Evolutionary conservation across 257 asterid genomes (phyloP).

Genomic region (Leonotis leonurus): DNA sequence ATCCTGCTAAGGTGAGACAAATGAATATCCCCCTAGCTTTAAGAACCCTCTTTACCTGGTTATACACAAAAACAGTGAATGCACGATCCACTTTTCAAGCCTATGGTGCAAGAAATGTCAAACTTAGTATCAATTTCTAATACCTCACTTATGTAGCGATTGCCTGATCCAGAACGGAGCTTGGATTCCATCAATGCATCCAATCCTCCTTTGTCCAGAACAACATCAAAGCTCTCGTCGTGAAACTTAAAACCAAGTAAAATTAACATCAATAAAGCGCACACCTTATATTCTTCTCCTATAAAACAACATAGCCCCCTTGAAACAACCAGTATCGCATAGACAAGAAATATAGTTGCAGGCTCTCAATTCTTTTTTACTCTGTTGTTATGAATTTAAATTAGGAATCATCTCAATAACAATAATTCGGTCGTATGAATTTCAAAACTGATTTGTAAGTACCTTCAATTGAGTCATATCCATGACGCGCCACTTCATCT

Average conservation of each 20-base stretch:
- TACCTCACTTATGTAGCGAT: constrained; percentile 78
- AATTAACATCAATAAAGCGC: constrained; percentile 6
- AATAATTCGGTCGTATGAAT: too few relatives aligned
- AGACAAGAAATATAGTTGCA: too few relatives aligned
- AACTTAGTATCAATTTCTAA: not conserved
- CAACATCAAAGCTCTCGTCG: constrained; percentile 52
- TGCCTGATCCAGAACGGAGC: constrained; percentile 70
- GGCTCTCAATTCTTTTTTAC: too few relatives aligned
- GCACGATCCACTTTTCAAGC: constrained; percentile 8
- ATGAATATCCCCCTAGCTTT: constrained; percentile 68
- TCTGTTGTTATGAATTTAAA: too few relatives aligned
- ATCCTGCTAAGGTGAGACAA: constrained; percentile 89
- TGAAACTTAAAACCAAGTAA: constrained; percentile 43
- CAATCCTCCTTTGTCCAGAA: constrained; percentile 95
- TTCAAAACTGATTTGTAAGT: too few relatives aligned
- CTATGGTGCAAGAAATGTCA: not conserved
- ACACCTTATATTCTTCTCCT: not conserved
- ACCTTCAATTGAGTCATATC: constrained; percentile 94
- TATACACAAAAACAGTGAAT: constrained; percentile 2
- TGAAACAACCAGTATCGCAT: not conserved
- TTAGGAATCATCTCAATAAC: not conserved
- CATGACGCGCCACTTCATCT: constrained; percentile 96
- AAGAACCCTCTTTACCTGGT: constrained; percentile 78
- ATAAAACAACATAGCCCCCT: not conserved
- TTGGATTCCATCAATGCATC: constrained; percentile 98